Base-by-base conservation (phyloP, 805 yeast genomes). In the Lipomyces lipofer region DNA sequence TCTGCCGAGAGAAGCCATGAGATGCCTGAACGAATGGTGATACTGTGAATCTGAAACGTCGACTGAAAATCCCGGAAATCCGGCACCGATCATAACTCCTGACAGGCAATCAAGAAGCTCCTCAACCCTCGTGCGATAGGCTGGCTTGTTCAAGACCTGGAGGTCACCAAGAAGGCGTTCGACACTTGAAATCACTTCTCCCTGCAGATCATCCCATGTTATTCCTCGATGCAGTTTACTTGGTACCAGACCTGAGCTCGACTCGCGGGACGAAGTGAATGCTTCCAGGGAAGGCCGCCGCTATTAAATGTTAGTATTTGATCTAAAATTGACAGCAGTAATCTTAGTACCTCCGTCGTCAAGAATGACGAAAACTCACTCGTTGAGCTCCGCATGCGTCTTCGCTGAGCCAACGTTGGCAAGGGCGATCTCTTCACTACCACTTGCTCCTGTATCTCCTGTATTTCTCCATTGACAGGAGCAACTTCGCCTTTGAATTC, bases 21-120 rank as follows among this genome's bases (percentile, higher is more conserved):
- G 40, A 36, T 45, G 54, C 8, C 40, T 27, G 28, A 43, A 55
- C 4, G 38, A 29, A 12, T 32, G 35, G n/a, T 29, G 33, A 21
- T 30, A 46, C 9, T 30, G 19, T 4, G 32, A 17, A 29, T 53
- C 60, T n/a, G 32, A 25, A 13, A 30, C 40, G 1, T 29, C 35
- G 19, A 57, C 50, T 17, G 46, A 21, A 15, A 46, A 49, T 3
- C 60, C 60, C 9, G 58, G 56, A 17, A 50, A 46, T 3, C 56
- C 60, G 2, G 60, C 55, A 17, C 47, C 59, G 8, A 39, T 42
- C 36, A 52, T 22, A 7, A 57, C 17, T 4, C 46, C 29, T 5
- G 56, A 17, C n/a, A 57, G 40, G 15, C 59, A 17, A 17, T 49
- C 51, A 9, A 53, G 36, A 8, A 55, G 27, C 19, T 29, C 58